These are phyloP conservation scores for Ensete glaucum DNA, from an alignment of 176 grass and related monocot genomes.

Conservation along the genomic window DNA sequence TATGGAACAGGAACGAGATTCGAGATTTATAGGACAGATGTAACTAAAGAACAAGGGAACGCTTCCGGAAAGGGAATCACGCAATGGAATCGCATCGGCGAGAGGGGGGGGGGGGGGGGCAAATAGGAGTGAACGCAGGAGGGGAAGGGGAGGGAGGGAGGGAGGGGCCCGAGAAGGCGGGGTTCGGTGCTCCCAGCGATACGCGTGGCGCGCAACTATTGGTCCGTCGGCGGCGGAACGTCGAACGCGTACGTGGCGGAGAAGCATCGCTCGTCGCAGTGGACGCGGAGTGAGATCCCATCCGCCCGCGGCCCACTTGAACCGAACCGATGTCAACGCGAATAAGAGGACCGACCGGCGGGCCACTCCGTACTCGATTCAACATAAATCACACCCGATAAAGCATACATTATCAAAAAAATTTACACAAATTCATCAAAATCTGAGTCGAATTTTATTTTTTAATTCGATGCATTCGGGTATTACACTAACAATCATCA, in stretches of 20 bases:
- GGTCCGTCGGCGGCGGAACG: neutral
- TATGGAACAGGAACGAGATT: neutral
- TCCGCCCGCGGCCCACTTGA: too few species aligned
- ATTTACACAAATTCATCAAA: too few species aligned
- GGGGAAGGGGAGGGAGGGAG: neutral
- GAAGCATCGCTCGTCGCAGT: neutral
- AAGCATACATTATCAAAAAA: too few species aligned
- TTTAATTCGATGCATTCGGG: too few species aligned
- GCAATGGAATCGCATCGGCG: neutral
- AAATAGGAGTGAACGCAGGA: neutral
- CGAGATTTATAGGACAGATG: neutral
- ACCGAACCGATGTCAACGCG: too few species aligned
- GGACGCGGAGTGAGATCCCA: too few species aligned
- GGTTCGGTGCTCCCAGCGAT: neutral
- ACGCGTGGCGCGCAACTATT: neutral
- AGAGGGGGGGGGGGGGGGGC: neutral
- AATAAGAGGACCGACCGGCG: too few species aligned
- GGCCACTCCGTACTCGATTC: too few species aligned
- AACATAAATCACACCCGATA: too few species aligned
- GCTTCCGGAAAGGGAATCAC: neutral
- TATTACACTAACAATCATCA: too few species aligned
- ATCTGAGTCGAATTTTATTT: too few species aligned
- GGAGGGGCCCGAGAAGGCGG: neutral
- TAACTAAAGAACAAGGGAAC: neutral
- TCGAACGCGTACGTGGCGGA: neutral